phyloP scores from a whole-genome alignment of 1,284 basidiomycete genomes.

The Tylopilus orsonianus region DNA sequence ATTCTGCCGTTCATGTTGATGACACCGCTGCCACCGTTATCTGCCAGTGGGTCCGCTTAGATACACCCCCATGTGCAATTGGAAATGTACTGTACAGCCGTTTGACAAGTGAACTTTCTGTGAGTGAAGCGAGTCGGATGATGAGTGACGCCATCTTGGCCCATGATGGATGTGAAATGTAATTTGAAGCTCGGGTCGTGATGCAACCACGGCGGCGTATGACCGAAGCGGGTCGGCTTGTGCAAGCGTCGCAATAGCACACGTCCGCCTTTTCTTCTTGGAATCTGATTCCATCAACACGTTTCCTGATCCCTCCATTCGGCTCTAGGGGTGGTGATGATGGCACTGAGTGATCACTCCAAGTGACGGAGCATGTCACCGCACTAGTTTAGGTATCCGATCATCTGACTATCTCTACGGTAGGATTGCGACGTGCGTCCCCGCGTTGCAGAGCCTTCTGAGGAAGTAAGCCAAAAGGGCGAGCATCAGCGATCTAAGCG shows the following conservation, averaged over 20 bases:
- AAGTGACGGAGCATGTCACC: slow-evolving; percentile 8
- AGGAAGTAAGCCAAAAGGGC: neutral
- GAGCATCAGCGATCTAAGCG: slow-evolving; percentile 5
- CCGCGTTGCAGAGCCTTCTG: neutral
- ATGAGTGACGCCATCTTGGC: neutral
- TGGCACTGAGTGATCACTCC: neutral
- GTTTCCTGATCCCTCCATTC: neutral
- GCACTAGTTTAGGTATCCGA: neutral
- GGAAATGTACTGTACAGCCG: neutral
- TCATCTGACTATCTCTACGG: no score
- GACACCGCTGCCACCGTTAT: slow-evolving; percentile 13
- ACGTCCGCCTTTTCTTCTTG: neutral
- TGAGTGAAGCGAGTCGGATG: neutral
- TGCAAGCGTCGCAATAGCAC: neutral
- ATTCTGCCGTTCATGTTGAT: slow-evolving; percentile 38
- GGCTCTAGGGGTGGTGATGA: neutral
- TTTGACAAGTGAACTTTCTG: neutral
- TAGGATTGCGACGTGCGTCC: neutral
- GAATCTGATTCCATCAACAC: slow-evolving; percentile 3
- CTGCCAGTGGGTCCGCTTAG: slow-evolving; percentile 1
- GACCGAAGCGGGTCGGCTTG: neutral
- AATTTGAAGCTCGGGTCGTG: neutral
- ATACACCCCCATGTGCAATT: neutral
- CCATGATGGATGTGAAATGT: neutral
- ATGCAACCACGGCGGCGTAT: neutral